Evolutionary conservation across 768 basidiomycete species (phyloP), one percentile per base, ranked within the genome.

Genomic region (Brasilioporus rufonigricans): DNA sequence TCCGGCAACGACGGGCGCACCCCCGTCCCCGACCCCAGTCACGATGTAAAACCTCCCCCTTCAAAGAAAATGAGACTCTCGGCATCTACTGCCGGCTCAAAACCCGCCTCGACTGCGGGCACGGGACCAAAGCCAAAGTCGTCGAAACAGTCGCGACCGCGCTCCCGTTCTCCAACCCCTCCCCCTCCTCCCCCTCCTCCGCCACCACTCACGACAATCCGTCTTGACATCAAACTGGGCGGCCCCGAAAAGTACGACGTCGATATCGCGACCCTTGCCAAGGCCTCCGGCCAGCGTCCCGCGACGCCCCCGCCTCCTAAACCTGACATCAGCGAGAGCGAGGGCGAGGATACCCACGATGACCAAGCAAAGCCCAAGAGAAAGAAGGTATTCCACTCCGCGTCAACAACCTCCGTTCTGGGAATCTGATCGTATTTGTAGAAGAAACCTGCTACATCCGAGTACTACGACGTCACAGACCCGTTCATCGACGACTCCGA

Each of bases 401-500:
- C 50, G 4, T 33, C 58, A 60, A 48, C 23, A 19, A 14, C 19
- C n/a, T 21, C 44, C 32, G 21, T 33, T 10, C 40, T 16, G 21
- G 45, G 26, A 18, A 35, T 11, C 56, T 67, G 10, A 68, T 36
- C 31, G 1, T 38, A 18, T 48, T 32, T 44, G 21, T 59, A 78
- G 75, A 75, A 78, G 69, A 85, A 84, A 65, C 80, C 76, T 53
- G 68, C 71, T 1, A 76, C 77, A 0, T 73, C 83, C 21, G 91
- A 89, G 66, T 91, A 93, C 64, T 99, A 99, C 77, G 96, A 99
- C 74, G 77, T 86, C 19, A 74, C 79, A 0, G 97, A 99, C 73
- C 89, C 92, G 0, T 98, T 98, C 75, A 97, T 99, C 66, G 97
- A 99, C 77, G 97, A 99, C 73, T 92, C 93, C 2, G 96, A 98